Conservation (phyloP, 2,329 filamentous ascomycete genomes). For the Colletotrichum tropicale region DNA sequence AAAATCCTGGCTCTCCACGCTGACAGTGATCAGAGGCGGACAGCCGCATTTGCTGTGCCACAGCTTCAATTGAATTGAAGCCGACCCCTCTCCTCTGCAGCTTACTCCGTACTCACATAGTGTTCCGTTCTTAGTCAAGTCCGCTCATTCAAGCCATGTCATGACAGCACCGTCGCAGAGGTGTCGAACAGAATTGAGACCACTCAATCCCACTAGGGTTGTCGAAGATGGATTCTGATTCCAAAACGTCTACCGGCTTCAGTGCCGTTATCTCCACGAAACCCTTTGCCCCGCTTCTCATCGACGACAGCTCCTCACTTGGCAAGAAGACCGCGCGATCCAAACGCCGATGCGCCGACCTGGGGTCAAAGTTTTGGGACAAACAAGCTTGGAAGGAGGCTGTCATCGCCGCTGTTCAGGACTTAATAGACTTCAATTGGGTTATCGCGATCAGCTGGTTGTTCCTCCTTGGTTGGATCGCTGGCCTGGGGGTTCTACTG, state of each 20-base stretch:
- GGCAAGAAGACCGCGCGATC: not conserved
- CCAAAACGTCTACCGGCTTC: not conserved
- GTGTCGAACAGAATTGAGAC: not conserved
- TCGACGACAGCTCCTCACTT: not conserved
- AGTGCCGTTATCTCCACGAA: not conserved
- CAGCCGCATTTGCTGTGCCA: not conserved
- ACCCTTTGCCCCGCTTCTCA: not conserved
- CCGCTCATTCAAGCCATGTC: accelerated
- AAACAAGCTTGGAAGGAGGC: not conserved
- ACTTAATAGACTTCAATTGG: not conserved
- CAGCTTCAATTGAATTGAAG: not conserved
- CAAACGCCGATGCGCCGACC: not conserved
- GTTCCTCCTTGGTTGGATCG: not conserved
- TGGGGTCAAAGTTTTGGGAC: not conserved
- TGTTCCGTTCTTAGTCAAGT: not conserved
- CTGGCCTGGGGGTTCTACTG: not conserved
- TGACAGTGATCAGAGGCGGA: not conserved
- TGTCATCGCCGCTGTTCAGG: not conserved
- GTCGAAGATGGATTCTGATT: not conserved
- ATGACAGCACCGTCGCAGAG: not conserved
- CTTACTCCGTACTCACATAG: not conserved
- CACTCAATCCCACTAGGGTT: accelerated
- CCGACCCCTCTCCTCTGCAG: not conserved
- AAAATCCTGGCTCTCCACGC: not conserved
- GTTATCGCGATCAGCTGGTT: not conserved